Conservation (phyloP, 176 grass and related monocot species). For the Oryza coarctata region DNA sequence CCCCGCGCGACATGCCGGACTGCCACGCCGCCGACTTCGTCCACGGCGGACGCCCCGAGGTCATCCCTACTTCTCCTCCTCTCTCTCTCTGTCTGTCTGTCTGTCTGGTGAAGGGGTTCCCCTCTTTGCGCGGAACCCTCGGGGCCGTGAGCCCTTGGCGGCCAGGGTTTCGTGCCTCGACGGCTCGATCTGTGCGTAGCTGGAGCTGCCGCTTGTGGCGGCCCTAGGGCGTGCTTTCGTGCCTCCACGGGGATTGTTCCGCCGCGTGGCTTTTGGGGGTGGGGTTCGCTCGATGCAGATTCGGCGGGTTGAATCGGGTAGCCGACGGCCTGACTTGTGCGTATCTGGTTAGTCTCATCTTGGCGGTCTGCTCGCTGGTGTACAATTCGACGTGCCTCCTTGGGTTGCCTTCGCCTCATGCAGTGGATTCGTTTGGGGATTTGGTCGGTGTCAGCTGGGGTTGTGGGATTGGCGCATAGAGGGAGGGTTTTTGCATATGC, state of each 20-base stretch:
- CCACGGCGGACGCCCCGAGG: conserved; percentile 42
- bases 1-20: conserved; percentile 35
- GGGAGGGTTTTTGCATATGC: neutral
- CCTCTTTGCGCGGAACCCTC: conserved; percentile 17
- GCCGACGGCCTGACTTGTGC: neutral
- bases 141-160: neutral
- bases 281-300: neutral
- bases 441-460: neutral
- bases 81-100: neutral
- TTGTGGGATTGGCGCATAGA: neutral
- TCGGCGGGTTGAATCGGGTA: neutral
- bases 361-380: too few relatives aligned
- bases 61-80: conserved; percentile 11
- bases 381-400: neutral
- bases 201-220: neutral
- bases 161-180: neutral
- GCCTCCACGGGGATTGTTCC: neutral
- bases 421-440: neutral
- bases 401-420: neutral
- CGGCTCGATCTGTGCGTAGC: neutral
- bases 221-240: neutral
- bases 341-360: neutral
- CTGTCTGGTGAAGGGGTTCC: neutral
- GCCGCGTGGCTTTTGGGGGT: neutral
- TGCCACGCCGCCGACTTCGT: conserved; percentile 33